These are phyloP conservation scores for Acacia confusa DNA, from an alignment of 306 rosid species.

Conservation along the genomic window DNA sequence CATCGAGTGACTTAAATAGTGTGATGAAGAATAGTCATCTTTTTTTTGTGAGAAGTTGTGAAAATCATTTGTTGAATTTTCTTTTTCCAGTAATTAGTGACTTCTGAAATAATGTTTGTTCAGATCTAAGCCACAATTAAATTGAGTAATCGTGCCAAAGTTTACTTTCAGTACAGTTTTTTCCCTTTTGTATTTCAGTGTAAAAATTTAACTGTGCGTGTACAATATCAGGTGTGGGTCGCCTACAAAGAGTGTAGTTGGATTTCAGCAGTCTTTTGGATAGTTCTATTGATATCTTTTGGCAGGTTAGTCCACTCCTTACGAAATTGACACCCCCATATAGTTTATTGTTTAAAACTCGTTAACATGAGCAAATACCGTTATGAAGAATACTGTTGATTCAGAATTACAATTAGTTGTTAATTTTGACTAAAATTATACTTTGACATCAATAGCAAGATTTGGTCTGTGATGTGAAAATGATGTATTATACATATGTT, in stretches of 20 bases:
- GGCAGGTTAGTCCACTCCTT: slow-evolving; percentile 68
- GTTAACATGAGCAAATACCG: slow-evolving; percentile 11
- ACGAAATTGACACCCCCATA: slow-evolving; percentile 18
- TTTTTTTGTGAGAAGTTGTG: slow-evolving; percentile 20
- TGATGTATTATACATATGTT: neutral
- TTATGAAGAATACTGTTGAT: neutral
- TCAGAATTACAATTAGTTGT: neutral
- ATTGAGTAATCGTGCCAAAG: slow-evolving; percentile 1
- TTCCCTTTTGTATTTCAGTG: slow-evolving; percentile 14
- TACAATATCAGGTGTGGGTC: slow-evolving; percentile 76
- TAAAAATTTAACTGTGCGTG: slow-evolving; percentile 11
- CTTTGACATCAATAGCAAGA: neutral
- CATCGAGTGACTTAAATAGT: neutral
- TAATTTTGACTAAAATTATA: neutral
- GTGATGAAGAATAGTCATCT: neutral
- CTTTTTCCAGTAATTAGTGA: neutral
- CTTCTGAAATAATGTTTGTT: neutral
- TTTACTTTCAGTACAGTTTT: slow-evolving; percentile 8
- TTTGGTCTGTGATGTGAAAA: neutral
- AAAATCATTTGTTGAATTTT: slow-evolving; percentile 2
- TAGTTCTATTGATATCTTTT: slow-evolving; percentile 60
- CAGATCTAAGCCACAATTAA: slow-evolving; percentile 22
- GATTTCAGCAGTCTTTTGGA: slow-evolving; percentile 63
- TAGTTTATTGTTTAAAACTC: slow-evolving; percentile 15
- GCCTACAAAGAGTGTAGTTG: slow-evolving; percentile 73